These are phyloP conservation scores for Orbilia oligospora DNA, from an alignment of 2,329 filamentous ascomycete species.

Conservation along the genomic window DNA sequence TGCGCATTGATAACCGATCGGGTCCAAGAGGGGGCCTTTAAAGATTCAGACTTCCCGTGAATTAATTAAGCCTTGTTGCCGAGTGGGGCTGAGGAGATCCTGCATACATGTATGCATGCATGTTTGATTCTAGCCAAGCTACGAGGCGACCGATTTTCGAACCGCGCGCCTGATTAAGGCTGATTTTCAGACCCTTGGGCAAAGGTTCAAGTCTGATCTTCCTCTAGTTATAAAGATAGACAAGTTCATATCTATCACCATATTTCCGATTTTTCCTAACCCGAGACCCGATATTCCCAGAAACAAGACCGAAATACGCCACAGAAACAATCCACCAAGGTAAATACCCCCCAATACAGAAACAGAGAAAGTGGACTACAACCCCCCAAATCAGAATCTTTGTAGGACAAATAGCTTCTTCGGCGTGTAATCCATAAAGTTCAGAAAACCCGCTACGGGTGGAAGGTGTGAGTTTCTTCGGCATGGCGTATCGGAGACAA, in stretches of 20 bases:
- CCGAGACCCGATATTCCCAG: background rate
- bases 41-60: no score
- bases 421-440: background rate
- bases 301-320: background rate
- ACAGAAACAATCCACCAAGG: background rate
- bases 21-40: no score
- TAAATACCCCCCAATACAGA: background rate
- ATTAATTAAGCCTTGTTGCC: no score
- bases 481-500: slow-evolving; percentile 9
- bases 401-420: background rate
- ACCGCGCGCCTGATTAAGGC: no score
- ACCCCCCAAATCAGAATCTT: background rate
- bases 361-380: background rate
- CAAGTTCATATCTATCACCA: background rate
- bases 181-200: no score
- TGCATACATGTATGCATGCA: no score
- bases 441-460: background rate
- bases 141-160: no score
- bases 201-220: no score
- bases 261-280: background rate
- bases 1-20: no score
- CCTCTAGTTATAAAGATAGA: background rate
- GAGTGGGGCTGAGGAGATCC: no score
- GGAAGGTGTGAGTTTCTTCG: slow-evolving; percentile 4
- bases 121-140: no score